Evolutionary conservation across 139 green algal species (phyloP).

Genomic region (Prasinococcaceae sp.): DNA sequence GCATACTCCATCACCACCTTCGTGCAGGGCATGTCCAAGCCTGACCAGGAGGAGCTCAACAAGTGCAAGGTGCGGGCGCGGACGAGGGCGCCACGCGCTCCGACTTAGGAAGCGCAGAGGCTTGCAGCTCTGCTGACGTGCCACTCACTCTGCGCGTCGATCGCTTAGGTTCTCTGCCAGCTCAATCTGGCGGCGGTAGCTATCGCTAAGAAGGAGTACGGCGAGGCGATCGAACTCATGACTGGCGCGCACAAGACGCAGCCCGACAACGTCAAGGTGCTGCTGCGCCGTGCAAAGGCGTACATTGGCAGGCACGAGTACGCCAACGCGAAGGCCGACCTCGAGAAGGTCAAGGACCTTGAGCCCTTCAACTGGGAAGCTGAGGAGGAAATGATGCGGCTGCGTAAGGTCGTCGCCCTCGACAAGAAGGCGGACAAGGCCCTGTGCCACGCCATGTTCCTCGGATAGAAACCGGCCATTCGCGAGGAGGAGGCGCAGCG

Average conservation of each 20-base stretch:
- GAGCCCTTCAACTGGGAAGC: slow-evolving; percentile 16
- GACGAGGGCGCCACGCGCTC: not conserved
- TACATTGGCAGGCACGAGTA: slow-evolving; percentile 7
- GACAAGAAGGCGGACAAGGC: too few species aligned
- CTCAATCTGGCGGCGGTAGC: slow-evolving; percentile 45
- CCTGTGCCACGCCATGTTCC: too few species aligned
- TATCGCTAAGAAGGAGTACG: slow-evolving; percentile 30
- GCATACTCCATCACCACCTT: slow-evolving; percentile 38
- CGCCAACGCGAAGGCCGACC: not conserved
- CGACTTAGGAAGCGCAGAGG: not conserved
- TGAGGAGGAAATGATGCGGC: too few species aligned
- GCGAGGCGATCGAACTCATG: slow-evolving; percentile 21
- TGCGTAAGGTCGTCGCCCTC: too few species aligned
- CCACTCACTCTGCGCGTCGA: too few species aligned
- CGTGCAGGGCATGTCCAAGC: slow-evolving; percentile 22
- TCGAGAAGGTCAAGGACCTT: slow-evolving; percentile 12
- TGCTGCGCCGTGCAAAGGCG: slow-evolving; percentile 33
- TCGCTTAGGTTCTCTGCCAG: slow-evolving; percentile 21
- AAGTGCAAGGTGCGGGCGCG: not conserved
- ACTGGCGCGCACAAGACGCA: slow-evolving; percentile 27
- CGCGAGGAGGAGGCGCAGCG: too few species aligned
- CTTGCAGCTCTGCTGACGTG: not conserved
- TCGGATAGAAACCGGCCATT: too few species aligned
- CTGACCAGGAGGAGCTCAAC: slow-evolving; percentile 30
- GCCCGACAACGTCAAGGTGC: slow-evolving; percentile 25